phyloP scores from a whole-genome alignment of 768 basidiomycete species.

The Mycena rebaudengoi region DNA sequence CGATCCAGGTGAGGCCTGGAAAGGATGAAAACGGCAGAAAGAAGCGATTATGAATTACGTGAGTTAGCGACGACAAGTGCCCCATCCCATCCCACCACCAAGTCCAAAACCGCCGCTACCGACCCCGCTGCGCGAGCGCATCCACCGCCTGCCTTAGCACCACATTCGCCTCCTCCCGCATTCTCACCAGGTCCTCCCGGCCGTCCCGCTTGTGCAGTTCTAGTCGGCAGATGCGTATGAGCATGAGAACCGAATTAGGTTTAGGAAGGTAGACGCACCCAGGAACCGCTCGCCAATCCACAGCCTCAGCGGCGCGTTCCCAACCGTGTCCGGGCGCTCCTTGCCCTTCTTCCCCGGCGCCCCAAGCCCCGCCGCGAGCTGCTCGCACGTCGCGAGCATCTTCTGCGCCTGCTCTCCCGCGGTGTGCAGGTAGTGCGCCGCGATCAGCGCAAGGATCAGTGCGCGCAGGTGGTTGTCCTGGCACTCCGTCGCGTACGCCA shows the following conservation, averaged over 20 bases:
- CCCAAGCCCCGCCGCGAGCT: constrained; percentile 76
- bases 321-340: constrained; percentile 46
- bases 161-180: constrained; percentile 57
- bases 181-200: constrained; percentile 54
- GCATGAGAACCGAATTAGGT: constrained; percentile 1
- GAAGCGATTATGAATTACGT: no score
- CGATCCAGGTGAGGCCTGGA: no score
- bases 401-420: constrained; percentile 71
- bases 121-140: constrained; percentile 4
- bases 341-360: constrained; percentile 40
- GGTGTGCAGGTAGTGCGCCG: constrained; percentile 77
- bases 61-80: no score
- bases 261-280: constrained; percentile 50
- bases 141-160: constrained; percentile 28
- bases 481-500: constrained; percentile 62
- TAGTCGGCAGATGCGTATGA: constrained; percentile 31
- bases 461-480: constrained; percentile 81
- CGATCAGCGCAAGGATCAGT: constrained; percentile 70
- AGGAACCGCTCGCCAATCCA: constrained; percentile 79
- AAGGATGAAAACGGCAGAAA: no score
- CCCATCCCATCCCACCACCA: no score
- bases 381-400: constrained; percentile 73
- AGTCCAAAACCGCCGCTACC: background rate
- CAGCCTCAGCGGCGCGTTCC: constrained; percentile 70
- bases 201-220: constrained; percentile 68